Evolutionary conservation across 805 yeast genomes (phyloP).

Genomic region (Candida methanosorbosa): DNA sequence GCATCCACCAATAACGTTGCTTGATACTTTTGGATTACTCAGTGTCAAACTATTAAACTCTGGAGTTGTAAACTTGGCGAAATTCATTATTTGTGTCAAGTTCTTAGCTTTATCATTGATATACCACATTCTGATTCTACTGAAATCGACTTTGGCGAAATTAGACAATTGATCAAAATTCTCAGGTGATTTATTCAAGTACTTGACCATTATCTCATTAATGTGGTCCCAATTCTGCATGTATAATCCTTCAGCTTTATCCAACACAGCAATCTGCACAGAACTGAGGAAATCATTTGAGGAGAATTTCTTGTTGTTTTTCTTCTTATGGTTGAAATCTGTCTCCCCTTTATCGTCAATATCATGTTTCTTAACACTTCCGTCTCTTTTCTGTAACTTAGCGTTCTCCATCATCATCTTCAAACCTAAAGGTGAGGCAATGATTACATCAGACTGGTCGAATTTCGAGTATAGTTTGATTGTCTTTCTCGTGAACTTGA

Average conservation of each 20-base stretch:
- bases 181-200: constrained; percentile 69
- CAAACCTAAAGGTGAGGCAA: constrained; percentile 90
- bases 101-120: constrained; percentile 71
- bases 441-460: constrained; percentile 73
- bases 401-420: constrained; percentile 63
- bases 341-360: constrained; percentile 21
- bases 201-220: constrained; percentile 50
- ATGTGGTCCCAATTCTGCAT: constrained; percentile 94
- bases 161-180: constrained; percentile 50
- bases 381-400: constrained; percentile 9
- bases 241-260: constrained; percentile 77
- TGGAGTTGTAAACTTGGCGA: constrained; percentile 75
- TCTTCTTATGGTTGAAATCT: constrained; percentile 8
- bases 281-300: constrained; percentile 82
- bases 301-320: constrained; percentile 32
- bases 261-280: constrained; percentile 73
- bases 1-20: constrained; percentile 43
- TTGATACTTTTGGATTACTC: constrained; percentile 32
- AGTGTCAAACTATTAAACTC: constrained; percentile 57
- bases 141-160: constrained; percentile 73
- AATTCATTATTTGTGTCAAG: constrained; percentile 71
- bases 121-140: constrained; percentile 87
- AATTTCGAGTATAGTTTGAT: constrained; percentile 78
- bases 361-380: constrained; percentile 25
- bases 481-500: constrained; percentile 83